Base-by-base conservation (phyloP, 106 monocot species). In the Cymbidium sinense region DNA sequence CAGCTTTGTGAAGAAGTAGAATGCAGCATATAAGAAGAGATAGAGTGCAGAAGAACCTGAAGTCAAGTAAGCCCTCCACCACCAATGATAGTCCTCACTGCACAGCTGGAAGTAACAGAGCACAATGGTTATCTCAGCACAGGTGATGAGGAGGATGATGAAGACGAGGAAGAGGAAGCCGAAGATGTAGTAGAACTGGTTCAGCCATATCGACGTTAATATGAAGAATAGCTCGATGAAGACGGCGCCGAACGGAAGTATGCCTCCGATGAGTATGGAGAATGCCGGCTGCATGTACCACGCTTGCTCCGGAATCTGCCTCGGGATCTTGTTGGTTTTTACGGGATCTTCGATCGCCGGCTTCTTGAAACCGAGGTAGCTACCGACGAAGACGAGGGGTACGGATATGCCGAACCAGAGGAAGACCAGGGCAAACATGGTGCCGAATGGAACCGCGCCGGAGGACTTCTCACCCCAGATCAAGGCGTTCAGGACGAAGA, bases 381-480 rank as follows among this genome's bases (percentile, higher is more conserved):
- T 87, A 47, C 90, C 90, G 0, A 86, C 85, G 78, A 87, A 88
- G 41, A 91, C 90, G 51, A 91, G 39, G 12, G 90, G 90, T 9
- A 91, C 90, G 0, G 90, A 91, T 75, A 91, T 91, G 54, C 90
- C 90, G 51, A 91, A 91, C 91, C 91, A 91, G 12, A 91, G 75
- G 39, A 91, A 75, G 5, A 91, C 88, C 31, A 91, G 77, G 15
- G 91, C 91, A 78, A 91, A 91, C 91, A 91, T 91, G 47, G 91
- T 91, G 0, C 88, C 86, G 74, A 91, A 91, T 35, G 91, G 91
- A 64, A 91, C 86, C 19, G 91, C 91, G 4, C 91, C 91, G 8
- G 91, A 91, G 5, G 91, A 91, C 73, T 91, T 84, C 85, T 91
- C 91, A 8, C 84, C 91, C 91, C 91, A 91, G 34, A 91, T 91